Evolutionary conservation across 805 yeast genomes (phyloP).

Genomic region (Wickerhamomyces subpelliculosus): DNA sequence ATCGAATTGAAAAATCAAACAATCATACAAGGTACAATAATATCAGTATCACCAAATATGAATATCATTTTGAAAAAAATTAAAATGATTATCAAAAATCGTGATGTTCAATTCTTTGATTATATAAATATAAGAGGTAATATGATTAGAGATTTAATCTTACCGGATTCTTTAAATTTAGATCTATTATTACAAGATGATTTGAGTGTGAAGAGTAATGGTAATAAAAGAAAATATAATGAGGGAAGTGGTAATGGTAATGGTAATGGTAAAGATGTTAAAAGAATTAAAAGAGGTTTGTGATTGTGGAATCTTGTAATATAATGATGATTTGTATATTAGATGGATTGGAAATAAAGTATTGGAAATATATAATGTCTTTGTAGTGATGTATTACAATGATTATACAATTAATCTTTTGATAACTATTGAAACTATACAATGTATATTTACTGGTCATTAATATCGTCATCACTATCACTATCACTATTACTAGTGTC

Average conservation of each 20-base stretch:
- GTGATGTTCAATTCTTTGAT: constrained; percentile 65
- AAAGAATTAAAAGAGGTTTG: constrained; percentile 28
- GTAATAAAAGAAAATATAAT: constrained; percentile 9
- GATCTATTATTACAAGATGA: constrained; percentile 52
- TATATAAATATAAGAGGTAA: constrained; percentile 84
- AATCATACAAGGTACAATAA: constrained; percentile 73
- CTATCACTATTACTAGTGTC: constrained; percentile 8
- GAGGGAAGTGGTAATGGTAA: constrained; percentile 13
- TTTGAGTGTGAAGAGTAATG: not conserved
- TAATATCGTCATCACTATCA: constrained; percentile 5
- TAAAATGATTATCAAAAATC: constrained; percentile 65
- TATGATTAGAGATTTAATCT: constrained; percentile 72
- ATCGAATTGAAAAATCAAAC: constrained; percentile 91
- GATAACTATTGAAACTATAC: too few species aligned
- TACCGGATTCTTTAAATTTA: constrained; percentile 81
- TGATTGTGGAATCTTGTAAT: constrained; percentile 8
- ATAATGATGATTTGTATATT: not conserved
- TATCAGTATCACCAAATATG: constrained; percentile 87
- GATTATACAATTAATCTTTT: too few species aligned
- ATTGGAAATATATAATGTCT: not conserved
- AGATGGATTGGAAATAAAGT: not conserved
- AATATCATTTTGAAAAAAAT: constrained; percentile 77
- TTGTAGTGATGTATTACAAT: constrained; percentile 15
- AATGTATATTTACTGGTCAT: too few species aligned
- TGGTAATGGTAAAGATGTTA: constrained; percentile 18